Evolutionary conservation across 2,329 filamentous ascomycete species (phyloP).

Genomic region (Colletotrichum kahawae): DNA sequence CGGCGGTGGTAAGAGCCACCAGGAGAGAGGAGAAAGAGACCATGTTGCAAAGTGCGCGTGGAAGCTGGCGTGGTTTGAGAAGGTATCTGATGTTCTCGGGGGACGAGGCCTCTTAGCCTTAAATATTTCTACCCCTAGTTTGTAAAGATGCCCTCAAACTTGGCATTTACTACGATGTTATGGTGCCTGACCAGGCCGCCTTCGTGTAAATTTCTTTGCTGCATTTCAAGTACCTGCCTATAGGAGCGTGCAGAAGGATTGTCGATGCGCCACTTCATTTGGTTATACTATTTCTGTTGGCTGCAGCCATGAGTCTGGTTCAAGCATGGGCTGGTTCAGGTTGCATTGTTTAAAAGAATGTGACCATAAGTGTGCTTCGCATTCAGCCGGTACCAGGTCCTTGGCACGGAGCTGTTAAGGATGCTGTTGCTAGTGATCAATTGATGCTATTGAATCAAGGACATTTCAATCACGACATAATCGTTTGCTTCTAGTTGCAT

Average conservation of each 20-base stretch:
- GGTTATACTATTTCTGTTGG: background rate
- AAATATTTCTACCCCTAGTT: background rate
- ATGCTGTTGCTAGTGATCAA: background rate
- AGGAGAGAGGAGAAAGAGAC: background rate
- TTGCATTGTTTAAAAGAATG: background rate
- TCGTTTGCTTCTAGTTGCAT: background rate
- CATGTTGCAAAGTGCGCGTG: background rate
- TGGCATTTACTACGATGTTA: background rate
- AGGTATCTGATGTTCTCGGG: background rate
- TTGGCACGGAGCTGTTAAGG: background rate
- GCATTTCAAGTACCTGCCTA: background rate
- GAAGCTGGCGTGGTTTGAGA: background rate
- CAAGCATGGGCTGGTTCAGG: background rate
- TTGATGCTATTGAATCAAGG: too few species aligned
- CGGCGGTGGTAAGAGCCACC: background rate
- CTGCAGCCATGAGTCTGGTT: background rate
- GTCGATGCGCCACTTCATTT: background rate
- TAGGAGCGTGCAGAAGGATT: background rate
- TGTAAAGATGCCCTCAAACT: background rate
- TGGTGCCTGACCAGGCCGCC: background rate
- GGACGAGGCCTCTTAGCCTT: background rate
- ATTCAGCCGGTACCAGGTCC: background rate
- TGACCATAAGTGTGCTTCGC: background rate
- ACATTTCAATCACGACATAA: background rate
- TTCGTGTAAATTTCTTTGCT: background rate